Evolutionary conservation across 2,329 filamentous ascomycete genomes (phyloP), one percentile per base, ranked within the genome.

Genomic region (Fusarium brevicatenulatum): DNA sequence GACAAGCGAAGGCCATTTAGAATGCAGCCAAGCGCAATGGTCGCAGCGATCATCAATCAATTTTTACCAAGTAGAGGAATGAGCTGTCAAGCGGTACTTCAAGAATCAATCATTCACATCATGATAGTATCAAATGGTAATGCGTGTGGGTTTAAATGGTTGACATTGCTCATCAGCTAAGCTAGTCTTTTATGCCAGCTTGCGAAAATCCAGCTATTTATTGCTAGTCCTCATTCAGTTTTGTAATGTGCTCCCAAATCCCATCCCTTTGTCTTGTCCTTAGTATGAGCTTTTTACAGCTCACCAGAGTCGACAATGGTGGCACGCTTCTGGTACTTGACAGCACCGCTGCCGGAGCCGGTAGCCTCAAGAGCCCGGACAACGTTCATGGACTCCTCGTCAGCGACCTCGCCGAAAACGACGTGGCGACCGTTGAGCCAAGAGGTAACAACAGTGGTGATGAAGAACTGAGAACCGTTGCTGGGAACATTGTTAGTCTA

Each of bases 381-480:
- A 65, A 91, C 74, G 36, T 83, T 78, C 82, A 90, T 76, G 64
- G 84, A 86, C 49, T 82, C 74, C 3, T 82, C 68, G 71, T 88
- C 86, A 66, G 85, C 85, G 52, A 95, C 92, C 86, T 93, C 87
- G 81, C 93, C 94, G 85, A 95, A 95, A 81, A 95, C 93, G 83
- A 95, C 92, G 88, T 96, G 93, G 83, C 92, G 92, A 81, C 90
- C 90, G 82, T 96, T 89, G 77, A 96, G 88, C 88, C 97, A 97
- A 63, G 91, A 91, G 69, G 96, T 98, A 68, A 91, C 89, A 56
- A 97, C 94, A 63, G 95, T 98, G 79, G 95, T 98, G 82, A 98
- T 87, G 88, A 98, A 98, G 89, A 98, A 98, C 85, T 98, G 95
- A 57, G 94, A 97, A 79, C 96, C 96, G 86, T 99, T 99, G 83